phyloP scores from a whole-genome alignment of 257 asterid species.

The Parsonsia alboflavescens region DNA sequence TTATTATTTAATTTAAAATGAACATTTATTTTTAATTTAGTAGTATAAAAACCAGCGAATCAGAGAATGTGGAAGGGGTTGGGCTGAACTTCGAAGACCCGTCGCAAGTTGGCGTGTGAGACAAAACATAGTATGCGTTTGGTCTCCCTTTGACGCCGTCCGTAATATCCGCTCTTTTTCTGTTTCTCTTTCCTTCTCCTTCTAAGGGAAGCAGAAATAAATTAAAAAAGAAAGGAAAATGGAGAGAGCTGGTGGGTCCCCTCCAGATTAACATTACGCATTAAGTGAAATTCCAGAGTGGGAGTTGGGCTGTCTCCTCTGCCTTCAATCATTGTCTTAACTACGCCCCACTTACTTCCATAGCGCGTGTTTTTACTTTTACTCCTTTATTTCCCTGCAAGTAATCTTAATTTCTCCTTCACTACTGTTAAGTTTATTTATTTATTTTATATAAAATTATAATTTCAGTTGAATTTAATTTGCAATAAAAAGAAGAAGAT shows the following conservation, averaged over 20 bases:
- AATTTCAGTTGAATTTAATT: no score
- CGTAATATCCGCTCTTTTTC: neutral
- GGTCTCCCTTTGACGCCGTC: neutral
- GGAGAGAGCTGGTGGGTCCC: neutral
- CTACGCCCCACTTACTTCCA: neutral
- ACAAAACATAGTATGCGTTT: neutral
- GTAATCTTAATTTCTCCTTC: no score
- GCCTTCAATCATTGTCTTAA: neutral
- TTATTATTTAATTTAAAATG: no score
- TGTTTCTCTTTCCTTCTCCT: neutral
- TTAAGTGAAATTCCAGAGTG: neutral
- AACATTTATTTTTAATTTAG: no score
- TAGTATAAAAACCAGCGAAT: no score
- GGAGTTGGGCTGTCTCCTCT: neutral
- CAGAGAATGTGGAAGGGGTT: no score
- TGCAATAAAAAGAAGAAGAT: no score
- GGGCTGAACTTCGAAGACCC: no score
- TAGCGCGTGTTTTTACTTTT: neutral
- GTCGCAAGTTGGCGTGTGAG: neutral
- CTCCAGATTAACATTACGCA: neutral
- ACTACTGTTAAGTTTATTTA: no score
- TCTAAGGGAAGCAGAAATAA: no score
- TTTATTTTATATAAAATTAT: no score
- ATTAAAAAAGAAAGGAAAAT: neutral
- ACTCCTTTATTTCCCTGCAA: neutral